Conservation (phyloP, 345 rosid species). For the Acer saccharum region DNA sequence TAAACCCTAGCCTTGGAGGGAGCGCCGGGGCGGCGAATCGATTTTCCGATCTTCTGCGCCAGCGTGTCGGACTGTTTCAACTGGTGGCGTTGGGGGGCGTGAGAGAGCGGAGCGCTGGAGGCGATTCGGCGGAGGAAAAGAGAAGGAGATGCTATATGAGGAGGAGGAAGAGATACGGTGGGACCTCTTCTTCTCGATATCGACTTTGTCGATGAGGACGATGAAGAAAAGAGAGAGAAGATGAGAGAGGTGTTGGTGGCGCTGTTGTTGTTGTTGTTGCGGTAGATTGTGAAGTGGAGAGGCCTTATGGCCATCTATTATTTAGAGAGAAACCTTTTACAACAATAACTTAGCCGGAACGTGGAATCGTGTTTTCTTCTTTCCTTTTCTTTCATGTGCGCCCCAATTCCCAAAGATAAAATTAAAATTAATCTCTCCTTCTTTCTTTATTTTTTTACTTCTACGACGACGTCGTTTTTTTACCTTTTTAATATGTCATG, state of each 20-base stretch:
- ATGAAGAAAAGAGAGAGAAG: slow-evolving; percentile 15
- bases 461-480: slow-evolving; percentile 1
- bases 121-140: slow-evolving; percentile 33
- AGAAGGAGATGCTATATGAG: background rate
- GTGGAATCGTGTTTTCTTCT: background rate
- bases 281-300: slow-evolving; percentile 40
- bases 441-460: background rate
- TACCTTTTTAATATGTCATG: too few species aligned
- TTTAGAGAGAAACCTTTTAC: background rate
- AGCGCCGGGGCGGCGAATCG: slow-evolving; percentile 90
- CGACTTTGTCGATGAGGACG: slow-evolving; percentile 3
- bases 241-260: slow-evolving; percentile 8
- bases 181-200: background rate
- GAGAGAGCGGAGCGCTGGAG: slow-evolving; percentile 41
- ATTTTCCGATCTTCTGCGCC: slow-evolving; percentile 98
- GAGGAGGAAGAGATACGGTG: slow-evolving; percentile 11
- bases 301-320: slow-evolving; percentile 78
- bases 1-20: slow-evolving; percentile 98
- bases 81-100: slow-evolving; percentile 15
- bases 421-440: too few species aligned
- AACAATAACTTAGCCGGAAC: slow-evolving; percentile 18
- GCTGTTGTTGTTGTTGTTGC: slow-evolving; percentile 10
- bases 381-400: background rate
- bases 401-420: background rate
- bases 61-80: slow-evolving; percentile 53